Conservation (phyloP, 768 basidiomycete species). For the Panaeolus papilionaceus region DNA sequence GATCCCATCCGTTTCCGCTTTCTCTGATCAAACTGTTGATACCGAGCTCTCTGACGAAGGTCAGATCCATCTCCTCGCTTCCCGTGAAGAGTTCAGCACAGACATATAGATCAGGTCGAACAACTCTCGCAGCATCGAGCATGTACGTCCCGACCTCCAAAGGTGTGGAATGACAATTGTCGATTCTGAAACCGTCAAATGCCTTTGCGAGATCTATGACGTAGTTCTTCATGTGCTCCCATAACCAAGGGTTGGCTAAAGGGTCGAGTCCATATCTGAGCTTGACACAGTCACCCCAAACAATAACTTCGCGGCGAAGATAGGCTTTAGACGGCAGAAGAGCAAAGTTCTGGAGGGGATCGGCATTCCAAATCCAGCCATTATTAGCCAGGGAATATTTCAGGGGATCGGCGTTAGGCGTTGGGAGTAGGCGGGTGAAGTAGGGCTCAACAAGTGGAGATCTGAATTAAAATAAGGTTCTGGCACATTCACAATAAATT, state of each 20-base stretch:
- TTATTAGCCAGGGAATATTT: constrained; percentile 93
- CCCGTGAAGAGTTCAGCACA: constrained; percentile 98
- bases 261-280: constrained; percentile 88
- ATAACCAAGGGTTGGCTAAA: constrained; percentile 90
- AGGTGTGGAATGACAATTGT: constrained; percentile 98
- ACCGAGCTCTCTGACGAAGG: constrained; percentile 91
- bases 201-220: constrained; percentile 78
- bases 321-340: constrained; percentile 92
- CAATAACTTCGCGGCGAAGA: constrained; percentile 94
- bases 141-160: constrained; percentile 94
- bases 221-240: constrained; percentile 90
- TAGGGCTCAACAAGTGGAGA: constrained; percentile 88
- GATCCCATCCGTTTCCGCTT: constrained; percentile 89
- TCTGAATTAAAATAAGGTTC: constrained; percentile 43
- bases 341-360: constrained; percentile 95
- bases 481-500: not conserved
- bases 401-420: constrained; percentile 47
- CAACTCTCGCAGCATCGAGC: constrained; percentile 88
- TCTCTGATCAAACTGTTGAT: constrained; percentile 95
- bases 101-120: constrained; percentile 93
- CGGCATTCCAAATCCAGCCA: constrained; percentile 98
- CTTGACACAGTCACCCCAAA: constrained; percentile 98
- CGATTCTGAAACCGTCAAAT: constrained; percentile 97
- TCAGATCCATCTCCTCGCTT: constrained; percentile 88
- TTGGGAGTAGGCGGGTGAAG: constrained; percentile 80